Base-by-base conservation (phyloP, 129 eudicot genomes). In the carrot (Daucus carota) region DNA sequence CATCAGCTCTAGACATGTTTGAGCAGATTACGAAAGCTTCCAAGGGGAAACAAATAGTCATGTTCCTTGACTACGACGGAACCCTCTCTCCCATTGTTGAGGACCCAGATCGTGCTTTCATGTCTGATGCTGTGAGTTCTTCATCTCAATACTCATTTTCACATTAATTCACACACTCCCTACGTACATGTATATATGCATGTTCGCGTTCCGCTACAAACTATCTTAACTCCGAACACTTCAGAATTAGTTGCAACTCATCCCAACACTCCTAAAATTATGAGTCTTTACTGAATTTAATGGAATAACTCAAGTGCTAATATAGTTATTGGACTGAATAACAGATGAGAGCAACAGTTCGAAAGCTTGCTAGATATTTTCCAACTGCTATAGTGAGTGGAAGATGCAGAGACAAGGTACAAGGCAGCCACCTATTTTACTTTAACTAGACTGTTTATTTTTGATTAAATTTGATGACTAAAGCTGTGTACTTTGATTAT, bases 1-100 rank as follows among this genome's bases (percentile, higher is more conserved):
- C 96, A 34, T 95, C 99, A n/a, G 99, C 99, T 7, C 75, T 95
- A 59, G 90, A 91, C 26, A 82, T 85, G 91, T 95, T 95, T 48
- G 96, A 88, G 72, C 88, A 95, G 70, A 95, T 95, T 44, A 89
- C 87, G 38, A 86, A 80, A 54, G 99, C 96, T 24, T 87, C 99
- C 18, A 91, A 86, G 76, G 99, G 99, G 77, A 95, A 91, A 65
- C 97, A 89, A 70, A 95, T 75, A 75, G 70, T 75, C 17, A 75
- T 75, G 78, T 75, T 75, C 40, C 67, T 75, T 15, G 78, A 75
- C 28, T 75, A 75, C 40, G 78, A 75, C 26, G 78, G 78, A 31
- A 75, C 78, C 67, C 78, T 75, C 59, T 75, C 78, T 24, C 78
- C 78, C n/a, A 75, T 75, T 75, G 78, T 75, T 52, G 78, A 75